Conservation (phyloP, 75 land plant genomes). For the Isoetes taiwanensis region DNA sequence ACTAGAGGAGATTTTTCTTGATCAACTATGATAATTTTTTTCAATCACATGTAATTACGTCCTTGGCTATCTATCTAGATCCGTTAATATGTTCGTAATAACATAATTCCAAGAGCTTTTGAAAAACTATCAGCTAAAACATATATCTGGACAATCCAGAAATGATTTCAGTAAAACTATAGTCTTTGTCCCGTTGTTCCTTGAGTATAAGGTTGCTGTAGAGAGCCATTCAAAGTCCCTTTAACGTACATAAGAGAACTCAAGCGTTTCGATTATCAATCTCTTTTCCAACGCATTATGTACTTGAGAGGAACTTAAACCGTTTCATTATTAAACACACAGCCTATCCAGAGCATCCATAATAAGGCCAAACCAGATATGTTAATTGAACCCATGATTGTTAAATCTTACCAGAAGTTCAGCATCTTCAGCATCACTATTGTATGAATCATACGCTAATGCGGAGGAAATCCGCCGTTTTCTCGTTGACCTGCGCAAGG, state of each 20-base stretch:
- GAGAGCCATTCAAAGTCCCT: neutral
- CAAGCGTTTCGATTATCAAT: neutral
- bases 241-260: neutral
- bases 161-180: no score
- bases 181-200: no score
- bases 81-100: no score
- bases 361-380: neutral
- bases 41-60: no score
- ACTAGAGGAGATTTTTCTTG: no score
- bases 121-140: no score
- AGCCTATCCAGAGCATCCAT: neutral
- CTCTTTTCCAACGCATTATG: neutral
- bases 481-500: constrained; percentile 75
- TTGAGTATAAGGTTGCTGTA: no score
- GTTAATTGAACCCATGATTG: neutral
- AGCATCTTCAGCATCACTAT: constrained; percentile 54
- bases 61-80: no score
- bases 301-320: neutral
- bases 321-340: constrained; percentile 2
- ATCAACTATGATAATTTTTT: no score
- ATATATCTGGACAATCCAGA: no score
- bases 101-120: no score
- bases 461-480: constrained; percentile 67
- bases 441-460: constrained; percentile 56
- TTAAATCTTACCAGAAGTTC: constrained; percentile 59